Percentiles rank a stretch among this genome's conserved stretches.
These are phyloP conservation scores for Chenopodium suecicum DNA, from an alignment of 148 eudicot species.

Conservation along the genomic window DNA sequence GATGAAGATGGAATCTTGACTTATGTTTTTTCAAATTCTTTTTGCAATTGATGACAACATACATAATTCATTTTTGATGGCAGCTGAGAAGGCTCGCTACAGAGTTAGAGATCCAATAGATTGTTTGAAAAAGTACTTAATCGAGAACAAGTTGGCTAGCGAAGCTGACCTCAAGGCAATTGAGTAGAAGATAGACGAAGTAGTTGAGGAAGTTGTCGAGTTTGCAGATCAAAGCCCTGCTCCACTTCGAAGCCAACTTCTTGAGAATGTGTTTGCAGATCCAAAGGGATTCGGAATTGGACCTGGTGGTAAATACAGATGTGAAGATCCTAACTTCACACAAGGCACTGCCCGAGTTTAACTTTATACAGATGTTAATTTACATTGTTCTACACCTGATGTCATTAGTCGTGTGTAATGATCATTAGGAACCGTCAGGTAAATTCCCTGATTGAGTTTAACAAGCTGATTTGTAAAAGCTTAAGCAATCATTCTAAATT, in stretches of 20 bases:
- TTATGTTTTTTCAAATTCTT: not conserved
- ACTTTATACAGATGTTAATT: not conserved
- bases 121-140: slow-evolving; percentile 65
- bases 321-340: slow-evolving; percentile 96
- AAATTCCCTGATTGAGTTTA: too few species aligned
- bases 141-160: slow-evolving; percentile 66
- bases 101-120: slow-evolving; percentile 83
- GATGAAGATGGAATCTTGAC: slow-evolving; percentile 1
- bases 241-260: slow-evolving; percentile 73
- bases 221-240: slow-evolving; percentile 77
- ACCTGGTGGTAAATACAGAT: slow-evolving; percentile 89
- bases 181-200: slow-evolving; percentile 78
- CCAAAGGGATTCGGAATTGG: slow-evolving; percentile 95
- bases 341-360: slow-evolving; percentile 94
- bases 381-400: too few species aligned
- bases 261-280: slow-evolving; percentile 90
- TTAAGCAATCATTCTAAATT: too few species aligned
- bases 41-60: not conserved
- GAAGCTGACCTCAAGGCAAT: slow-evolving; percentile 79
- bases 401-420: too few species aligned
- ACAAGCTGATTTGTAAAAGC: too few species aligned
- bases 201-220: slow-evolving; percentile 81
- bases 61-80: slow-evolving; percentile 9
- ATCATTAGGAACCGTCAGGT: too few species aligned
- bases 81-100: slow-evolving; percentile 87